phyloP scores from a whole-genome alignment of 257 asterid genomes.

The Solanum megistacrolobum region DNA sequence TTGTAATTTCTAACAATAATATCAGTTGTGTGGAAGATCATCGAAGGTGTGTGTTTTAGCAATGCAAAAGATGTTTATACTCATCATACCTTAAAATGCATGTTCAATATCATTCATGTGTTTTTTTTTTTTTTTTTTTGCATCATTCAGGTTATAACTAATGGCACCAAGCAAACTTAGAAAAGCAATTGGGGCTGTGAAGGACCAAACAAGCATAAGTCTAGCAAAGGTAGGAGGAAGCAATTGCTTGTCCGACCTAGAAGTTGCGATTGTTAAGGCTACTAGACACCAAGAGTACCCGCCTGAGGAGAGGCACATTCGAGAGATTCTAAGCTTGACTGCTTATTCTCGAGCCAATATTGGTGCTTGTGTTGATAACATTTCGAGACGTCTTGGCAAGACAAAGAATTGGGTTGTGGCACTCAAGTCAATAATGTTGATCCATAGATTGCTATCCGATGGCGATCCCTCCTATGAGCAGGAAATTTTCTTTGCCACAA shows the following conservation, averaged over 20 bases:
- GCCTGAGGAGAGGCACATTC: slow-evolving; percentile 70
- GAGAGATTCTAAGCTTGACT: slow-evolving; percentile 64
- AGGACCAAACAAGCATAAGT: slow-evolving; percentile 85
- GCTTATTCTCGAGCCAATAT: slow-evolving; percentile 64
- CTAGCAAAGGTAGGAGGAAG: slow-evolving; percentile 74
- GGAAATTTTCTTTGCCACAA: slow-evolving; percentile 77
- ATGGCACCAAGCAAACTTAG: slow-evolving; percentile 88
- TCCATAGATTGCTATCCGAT: slow-evolving; percentile 73
- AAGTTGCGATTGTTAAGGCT: slow-evolving; percentile 88
- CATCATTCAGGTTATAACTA: not conserved
- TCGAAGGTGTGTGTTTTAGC: not conserved
- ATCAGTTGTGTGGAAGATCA: not conserved
- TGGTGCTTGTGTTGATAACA: slow-evolving; percentile 49
- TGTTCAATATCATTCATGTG: not conserved
- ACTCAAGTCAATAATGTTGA: slow-evolving; percentile 64
- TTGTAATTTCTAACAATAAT: not conserved
- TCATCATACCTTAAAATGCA: not conserved
- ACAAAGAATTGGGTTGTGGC: slow-evolving; percentile 94
- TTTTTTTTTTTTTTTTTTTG: not conserved
- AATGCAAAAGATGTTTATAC: not conserved
- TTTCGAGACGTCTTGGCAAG: slow-evolving; percentile 67
- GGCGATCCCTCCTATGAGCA: slow-evolving; percentile 72
- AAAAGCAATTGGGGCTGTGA: slow-evolving; percentile 85
- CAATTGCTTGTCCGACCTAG: slow-evolving; percentile 63
- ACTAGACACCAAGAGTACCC: slow-evolving; percentile 93